Conservation (phyloP, 805 yeast genomes). For the Candida fluviatilis region DNA sequence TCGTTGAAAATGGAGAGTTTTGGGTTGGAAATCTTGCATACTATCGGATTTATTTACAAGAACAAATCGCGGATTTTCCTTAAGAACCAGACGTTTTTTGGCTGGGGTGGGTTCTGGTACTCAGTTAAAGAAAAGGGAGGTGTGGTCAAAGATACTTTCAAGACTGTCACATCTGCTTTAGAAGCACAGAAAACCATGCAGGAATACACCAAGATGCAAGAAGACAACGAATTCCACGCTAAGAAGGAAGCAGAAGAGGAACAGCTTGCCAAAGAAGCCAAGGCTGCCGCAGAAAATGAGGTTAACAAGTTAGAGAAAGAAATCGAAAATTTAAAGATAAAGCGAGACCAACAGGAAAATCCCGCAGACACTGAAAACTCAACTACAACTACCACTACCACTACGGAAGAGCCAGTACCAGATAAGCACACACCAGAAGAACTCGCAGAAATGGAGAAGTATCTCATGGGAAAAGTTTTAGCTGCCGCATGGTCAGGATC, state of each 20-base stretch:
- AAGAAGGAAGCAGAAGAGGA: conserved; percentile 32
- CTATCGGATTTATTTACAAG: conserved; percentile 65
- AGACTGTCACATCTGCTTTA: conserved; percentile 66
- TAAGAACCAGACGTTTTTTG: conserved; percentile 59
- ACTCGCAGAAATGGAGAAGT: conserved; percentile 66
- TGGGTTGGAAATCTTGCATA: conserved; percentile 76
- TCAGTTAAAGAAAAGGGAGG: conserved; percentile 71
- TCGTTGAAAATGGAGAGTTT: conserved; percentile 76
- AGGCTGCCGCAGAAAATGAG: conserved; percentile 13
- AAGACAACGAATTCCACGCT: conserved; percentile 44
- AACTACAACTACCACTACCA: not conserved
- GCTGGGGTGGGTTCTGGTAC: conserved; percentile 66
- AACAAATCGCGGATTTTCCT: conserved; percentile 62
- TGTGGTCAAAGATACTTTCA: conserved; percentile 66
- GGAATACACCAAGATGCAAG: conserved; percentile 65
- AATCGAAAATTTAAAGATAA: conserved; percentile 15
- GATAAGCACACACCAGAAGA: conserved; percentile 51
- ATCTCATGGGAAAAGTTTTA: conserved; percentile 71
- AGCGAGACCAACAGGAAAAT: conserved; percentile 13
- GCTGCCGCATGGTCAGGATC: conserved; percentile 87
- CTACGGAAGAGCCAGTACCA: conserved; percentile 17
- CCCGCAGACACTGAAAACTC: conserved; percentile 2
- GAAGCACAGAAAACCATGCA: conserved; percentile 80
- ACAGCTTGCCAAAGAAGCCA: conserved; percentile 10
- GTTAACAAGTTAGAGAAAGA: conserved; percentile 15